A percentile compares a stretch with the other conserved stretches of the same genome.
Evolutionary conservation across 2,329 filamentous ascomycete species (phyloP).

Genomic region (Lachnellula suecica): DNA sequence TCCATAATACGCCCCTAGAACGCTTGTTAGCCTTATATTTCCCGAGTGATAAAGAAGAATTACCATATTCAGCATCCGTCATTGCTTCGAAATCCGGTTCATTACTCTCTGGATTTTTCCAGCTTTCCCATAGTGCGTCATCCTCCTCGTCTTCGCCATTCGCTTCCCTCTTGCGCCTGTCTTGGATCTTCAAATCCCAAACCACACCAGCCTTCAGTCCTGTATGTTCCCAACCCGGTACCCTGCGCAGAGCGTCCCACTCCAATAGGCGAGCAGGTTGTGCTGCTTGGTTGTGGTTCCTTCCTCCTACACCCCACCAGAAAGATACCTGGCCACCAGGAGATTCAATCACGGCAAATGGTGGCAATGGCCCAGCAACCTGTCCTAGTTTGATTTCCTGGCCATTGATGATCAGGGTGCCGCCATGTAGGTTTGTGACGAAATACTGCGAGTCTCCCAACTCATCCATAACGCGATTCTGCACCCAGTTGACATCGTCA

Average conservation of each 20-base stretch:
- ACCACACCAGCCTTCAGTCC: conserved; percentile 20
- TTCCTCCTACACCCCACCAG: conserved; percentile 27
- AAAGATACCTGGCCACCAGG: conserved; percentile 28
- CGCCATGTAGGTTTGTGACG: conserved; percentile 27
- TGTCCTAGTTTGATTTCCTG: conserved; percentile 23
- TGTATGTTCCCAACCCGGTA: conserved; percentile 12
- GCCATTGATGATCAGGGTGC: conserved; percentile 28
- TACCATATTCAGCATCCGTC: background rate
- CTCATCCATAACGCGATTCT: conserved; percentile 22
- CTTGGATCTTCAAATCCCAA: conserved; percentile 24
- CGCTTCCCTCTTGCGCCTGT: conserved; percentile 21
- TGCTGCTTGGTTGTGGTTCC: conserved; percentile 8
- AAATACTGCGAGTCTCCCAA: conserved; percentile 22
- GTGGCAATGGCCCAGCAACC: conserved; percentile 30
- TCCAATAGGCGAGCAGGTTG: background rate
- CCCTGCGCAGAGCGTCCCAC: conserved; percentile 20
- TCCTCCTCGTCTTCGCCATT: conserved; percentile 16
- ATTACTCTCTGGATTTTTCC: conserved; percentile 8
- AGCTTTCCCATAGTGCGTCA: conserved; percentile 18
- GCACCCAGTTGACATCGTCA: conserved; percentile 21
- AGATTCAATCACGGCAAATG: conserved; percentile 29
- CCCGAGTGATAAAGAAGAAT: background rate
- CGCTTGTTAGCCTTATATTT: background rate
- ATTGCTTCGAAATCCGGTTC: background rate
- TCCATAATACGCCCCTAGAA: background rate